phyloP scores from a whole-genome alignment of 139 green algal genomes.

The Spirogloea muscicola region DNA sequence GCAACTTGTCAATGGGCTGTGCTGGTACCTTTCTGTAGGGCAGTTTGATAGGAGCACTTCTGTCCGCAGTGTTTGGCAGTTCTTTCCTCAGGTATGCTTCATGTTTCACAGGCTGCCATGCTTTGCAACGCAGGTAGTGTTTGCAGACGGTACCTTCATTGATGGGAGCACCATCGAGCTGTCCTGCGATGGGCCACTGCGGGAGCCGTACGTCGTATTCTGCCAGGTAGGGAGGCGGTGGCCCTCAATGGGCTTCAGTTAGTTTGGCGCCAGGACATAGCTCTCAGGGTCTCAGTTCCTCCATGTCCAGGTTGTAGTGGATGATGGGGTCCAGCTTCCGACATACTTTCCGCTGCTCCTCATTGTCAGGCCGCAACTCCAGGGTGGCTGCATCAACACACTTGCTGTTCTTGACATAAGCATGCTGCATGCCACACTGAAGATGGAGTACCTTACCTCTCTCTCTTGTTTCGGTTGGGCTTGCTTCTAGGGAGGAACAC shows the following conservation, averaged over 20 bases:
- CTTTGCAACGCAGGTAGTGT: conserved; percentile 56
- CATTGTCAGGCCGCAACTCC: too few relatives aligned
- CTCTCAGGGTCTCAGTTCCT: neutral
- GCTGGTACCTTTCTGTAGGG: too few relatives aligned
- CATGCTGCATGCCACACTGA: neutral
- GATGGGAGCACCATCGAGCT: conserved; percentile 88
- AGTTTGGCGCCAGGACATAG: too few relatives aligned
- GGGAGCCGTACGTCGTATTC: conserved; percentile 83
- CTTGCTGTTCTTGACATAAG: neutral
- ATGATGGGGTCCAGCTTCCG: too few relatives aligned
- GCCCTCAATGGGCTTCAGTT: too few relatives aligned
- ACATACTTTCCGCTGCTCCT: too few relatives aligned
- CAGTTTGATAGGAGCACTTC: too few relatives aligned
- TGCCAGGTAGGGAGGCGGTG: conserved; percentile 81
- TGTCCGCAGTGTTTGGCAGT: too few relatives aligned
- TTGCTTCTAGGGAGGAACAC: conserved; percentile 59
- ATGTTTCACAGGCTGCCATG: too few relatives aligned
- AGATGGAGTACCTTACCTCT: neutral
- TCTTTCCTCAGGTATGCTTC: too few relatives aligned
- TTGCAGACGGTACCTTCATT: conserved; percentile 94
- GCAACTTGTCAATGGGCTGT: too few relatives aligned
- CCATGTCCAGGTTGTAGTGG: neutral
- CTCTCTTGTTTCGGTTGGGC: neutral
- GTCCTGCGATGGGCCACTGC: conserved; percentile 82
- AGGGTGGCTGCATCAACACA: too few relatives aligned